Conservation (phyloP, 441 rosid species). For the Syzygium syzygioides region DNA sequence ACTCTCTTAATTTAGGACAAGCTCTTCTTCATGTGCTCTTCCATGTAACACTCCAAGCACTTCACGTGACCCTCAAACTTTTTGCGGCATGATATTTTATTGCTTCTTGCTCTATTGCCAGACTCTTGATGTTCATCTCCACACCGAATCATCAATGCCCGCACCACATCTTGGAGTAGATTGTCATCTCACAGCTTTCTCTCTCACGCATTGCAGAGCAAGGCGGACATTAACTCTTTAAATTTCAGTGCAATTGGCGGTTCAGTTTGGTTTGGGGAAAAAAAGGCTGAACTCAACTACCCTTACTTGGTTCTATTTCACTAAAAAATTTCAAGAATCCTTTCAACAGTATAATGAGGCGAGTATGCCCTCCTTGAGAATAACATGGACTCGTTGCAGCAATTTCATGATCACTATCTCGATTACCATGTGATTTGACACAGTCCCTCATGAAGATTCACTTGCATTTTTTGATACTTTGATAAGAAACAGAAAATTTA, state of each 20-base stretch:
- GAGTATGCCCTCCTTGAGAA: not conserved
- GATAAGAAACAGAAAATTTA: not conserved
- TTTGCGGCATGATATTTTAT: not conserved
- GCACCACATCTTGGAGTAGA: not conserved
- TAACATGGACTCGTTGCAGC: not conserved
- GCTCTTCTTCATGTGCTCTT: not conserved
- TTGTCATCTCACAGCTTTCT: not conserved
- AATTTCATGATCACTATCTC: not conserved
- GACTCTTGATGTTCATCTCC: not conserved
- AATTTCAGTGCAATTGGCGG: not conserved
- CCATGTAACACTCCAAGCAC: not conserved
- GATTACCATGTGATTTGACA: not conserved
- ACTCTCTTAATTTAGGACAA: not conserved
- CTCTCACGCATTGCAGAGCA: not conserved
- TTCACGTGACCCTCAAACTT: not conserved
- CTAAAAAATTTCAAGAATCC: not conserved
- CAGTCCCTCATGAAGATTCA: not conserved
- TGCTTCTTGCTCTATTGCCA: not conserved
- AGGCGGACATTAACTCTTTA: not conserved
- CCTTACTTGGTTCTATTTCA: not conserved
- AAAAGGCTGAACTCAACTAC: not conserved
- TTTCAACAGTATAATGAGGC: not conserved
- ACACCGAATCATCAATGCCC: not conserved
- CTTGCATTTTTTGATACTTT: not conserved
- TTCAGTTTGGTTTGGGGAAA: not conserved